A percentile compares a stretch with the other conserved stretches of the same genome.
These are phyloP conservation scores for Fusarium longipes DNA, from an alignment of 2,329 filamentous ascomycete genomes.

Conservation along the genomic window DNA sequence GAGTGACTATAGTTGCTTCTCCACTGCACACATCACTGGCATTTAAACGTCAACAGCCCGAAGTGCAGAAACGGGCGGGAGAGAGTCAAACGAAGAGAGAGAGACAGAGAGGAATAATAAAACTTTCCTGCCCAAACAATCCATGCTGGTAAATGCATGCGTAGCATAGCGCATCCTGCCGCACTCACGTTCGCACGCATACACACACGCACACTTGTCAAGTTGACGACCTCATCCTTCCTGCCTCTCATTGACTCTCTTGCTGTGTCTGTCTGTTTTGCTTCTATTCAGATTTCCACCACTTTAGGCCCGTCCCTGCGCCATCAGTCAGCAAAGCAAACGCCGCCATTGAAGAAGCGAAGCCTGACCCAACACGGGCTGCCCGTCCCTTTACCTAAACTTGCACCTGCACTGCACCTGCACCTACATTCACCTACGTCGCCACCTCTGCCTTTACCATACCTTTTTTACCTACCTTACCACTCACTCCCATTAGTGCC, in stretches of 20 bases:
- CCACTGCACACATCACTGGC: constrained; percentile 45
- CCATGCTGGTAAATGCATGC: constrained; percentile 47
- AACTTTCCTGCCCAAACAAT: constrained; percentile 36
- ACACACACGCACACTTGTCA: constrained; percentile 15
- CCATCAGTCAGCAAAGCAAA: constrained; percentile 31
- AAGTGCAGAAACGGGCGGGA: constrained; percentile 31
- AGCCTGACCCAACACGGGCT: constrained; percentile 30
- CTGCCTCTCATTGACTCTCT: constrained; percentile 11
- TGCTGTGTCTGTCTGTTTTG: constrained; percentile 15
- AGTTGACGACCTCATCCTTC: constrained; percentile 17
- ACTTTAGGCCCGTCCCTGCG: constrained; percentile 22
- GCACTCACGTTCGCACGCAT: constrained; percentile 21
- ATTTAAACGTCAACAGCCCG: constrained; percentile 36
- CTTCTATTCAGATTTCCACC: constrained; percentile 7
- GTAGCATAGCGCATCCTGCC: constrained; percentile 45
- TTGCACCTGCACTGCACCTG: constrained; percentile 6
- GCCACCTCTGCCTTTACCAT: constrained; percentile 35
- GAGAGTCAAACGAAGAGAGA: background rate
- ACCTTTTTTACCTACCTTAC: constrained; percentile 15
- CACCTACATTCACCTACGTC: constrained; percentile 43
- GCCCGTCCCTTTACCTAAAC: constrained; percentile 32
- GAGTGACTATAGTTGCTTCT: constrained; percentile 23
- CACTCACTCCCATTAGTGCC: constrained; percentile 37
- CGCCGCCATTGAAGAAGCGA: constrained; percentile 22
- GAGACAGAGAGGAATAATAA: constrained; percentile 10